Conservation (phyloP, 768 basidiomycete species). For the Crucibulum laeve region DNA sequence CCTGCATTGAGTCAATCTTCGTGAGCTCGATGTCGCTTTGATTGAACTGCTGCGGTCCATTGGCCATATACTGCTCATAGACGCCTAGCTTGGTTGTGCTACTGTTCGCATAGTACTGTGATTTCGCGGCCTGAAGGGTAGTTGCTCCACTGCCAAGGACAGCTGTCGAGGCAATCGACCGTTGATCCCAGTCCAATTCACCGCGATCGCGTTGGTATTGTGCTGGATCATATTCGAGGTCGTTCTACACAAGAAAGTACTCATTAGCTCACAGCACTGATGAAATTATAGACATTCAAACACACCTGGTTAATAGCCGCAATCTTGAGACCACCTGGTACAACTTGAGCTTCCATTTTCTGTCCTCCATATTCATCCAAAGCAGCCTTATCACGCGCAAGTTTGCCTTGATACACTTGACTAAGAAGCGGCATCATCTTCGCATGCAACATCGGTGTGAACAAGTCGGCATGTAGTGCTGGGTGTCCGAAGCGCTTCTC, state of each 20-base stretch:
- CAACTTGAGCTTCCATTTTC: slow-evolving; percentile 67
- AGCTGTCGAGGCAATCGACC: slow-evolving; percentile 63
- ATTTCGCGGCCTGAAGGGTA: slow-evolving; percentile 36
- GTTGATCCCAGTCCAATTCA: slow-evolving; percentile 85
- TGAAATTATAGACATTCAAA: slow-evolving; percentile 2
- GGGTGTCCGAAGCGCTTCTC: slow-evolving; percentile 95
- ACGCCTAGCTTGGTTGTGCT: slow-evolving; percentile 27
- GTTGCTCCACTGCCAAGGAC: slow-evolving; percentile 41
- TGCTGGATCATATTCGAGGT: slow-evolving; percentile 79
- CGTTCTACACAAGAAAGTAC: slow-evolving; percentile 32
- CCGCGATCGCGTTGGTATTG: slow-evolving; percentile 78
- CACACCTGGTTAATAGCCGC: slow-evolving; percentile 74
- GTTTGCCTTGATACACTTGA: slow-evolving; percentile 75
- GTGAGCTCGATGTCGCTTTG: slow-evolving; percentile 47
- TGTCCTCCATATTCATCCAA: slow-evolving; percentile 77
- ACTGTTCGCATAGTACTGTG: slow-evolving; percentile 31
- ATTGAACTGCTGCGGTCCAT: slow-evolving; percentile 29
- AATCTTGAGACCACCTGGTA: slow-evolving; percentile 79
- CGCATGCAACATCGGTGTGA: slow-evolving; percentile 85
- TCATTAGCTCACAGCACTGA: not conserved
- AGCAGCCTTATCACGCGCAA: slow-evolving; percentile 58
- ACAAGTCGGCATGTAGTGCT: slow-evolving; percentile 79
- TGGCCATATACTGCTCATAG: slow-evolving; percentile 56
- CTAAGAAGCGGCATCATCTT: slow-evolving; percentile 77
- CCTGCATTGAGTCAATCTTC: slow-evolving; percentile 52